Evolutionary conservation across 495 filamentous ascomycete species (phyloP).

Genomic region (Aspergillus incahuasiensis): DNA sequence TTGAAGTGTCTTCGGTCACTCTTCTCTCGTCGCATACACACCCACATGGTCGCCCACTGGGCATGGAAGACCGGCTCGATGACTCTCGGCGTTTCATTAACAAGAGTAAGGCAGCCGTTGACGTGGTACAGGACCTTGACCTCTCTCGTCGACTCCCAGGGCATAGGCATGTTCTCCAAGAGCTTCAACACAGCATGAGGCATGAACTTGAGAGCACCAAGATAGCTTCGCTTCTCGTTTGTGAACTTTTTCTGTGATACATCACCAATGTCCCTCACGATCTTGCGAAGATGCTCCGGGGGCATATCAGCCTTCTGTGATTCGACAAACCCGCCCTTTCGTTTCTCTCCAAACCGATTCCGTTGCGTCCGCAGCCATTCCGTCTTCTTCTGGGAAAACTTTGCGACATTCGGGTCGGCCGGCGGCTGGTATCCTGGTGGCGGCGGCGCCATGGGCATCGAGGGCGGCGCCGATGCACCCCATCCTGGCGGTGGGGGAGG

Average conservation of each 20-base stretch:
- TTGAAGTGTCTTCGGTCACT: constrained; percentile 96
- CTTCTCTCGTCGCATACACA: constrained; percentile 96
- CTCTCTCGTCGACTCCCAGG: constrained; percentile 93
- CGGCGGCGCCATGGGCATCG: constrained; percentile 73
- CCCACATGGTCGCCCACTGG: constrained; percentile 99
- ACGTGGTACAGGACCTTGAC: constrained; percentile 99
- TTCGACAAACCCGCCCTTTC: constrained; percentile 93
- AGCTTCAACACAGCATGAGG: constrained; percentile 99
- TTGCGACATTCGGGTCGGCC: constrained; percentile 80
- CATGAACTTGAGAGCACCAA: constrained; percentile 98
- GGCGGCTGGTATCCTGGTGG: constrained; percentile 86
- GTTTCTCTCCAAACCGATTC: constrained; percentile 93
- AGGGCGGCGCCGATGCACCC: constrained; percentile 66
- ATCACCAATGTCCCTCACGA: constrained; percentile 97
- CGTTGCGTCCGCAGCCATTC: constrained; percentile 94
- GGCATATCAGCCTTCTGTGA: constrained; percentile 99
- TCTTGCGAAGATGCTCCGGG: constrained; percentile 96
- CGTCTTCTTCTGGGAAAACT: constrained; percentile 97
- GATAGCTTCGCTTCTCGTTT: constrained; percentile 96
- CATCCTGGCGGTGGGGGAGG: constrained; percentile 75
- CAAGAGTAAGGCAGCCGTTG: constrained; percentile 93
- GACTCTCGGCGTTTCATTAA: constrained; percentile 94
- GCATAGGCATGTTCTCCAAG: constrained; percentile 99
- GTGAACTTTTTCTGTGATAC: constrained; percentile 99
- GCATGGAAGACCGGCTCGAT: constrained; percentile 98